Evolutionary conservation across 768 basidiomycete genomes (phyloP).

Genomic region (Tulasnella sp.): DNA sequence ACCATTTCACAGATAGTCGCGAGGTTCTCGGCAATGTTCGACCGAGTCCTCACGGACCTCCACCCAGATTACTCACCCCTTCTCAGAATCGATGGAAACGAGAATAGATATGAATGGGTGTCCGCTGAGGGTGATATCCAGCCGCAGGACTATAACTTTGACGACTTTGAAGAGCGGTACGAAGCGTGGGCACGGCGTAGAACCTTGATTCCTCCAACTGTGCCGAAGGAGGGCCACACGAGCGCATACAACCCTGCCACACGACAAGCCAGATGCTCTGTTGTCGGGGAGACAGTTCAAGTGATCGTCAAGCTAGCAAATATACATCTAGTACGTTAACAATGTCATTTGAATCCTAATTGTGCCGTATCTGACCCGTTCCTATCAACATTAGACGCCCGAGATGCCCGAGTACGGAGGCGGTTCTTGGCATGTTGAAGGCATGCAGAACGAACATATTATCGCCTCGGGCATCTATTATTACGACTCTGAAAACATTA

Average conservation of each 20-base stretch:
- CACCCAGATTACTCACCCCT: neutral
- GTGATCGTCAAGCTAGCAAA: constrained; percentile 29
- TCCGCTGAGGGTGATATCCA: neutral
- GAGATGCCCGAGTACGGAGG: constrained; percentile 39
- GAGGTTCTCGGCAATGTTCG: constrained; percentile 3
- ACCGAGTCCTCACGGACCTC: constrained; percentile 7
- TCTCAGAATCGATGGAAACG: neutral
- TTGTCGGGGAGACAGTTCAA: constrained; percentile 20
- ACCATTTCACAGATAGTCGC: neutral
- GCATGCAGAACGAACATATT: constrained; percentile 26
- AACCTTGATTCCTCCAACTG: neutral
- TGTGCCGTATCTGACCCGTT: no score
- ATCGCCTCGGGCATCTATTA: constrained; percentile 25
- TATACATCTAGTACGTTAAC: constrained; percentile 23
- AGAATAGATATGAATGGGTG: neutral
- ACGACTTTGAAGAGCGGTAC: neutral
- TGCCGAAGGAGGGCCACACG: neutral
- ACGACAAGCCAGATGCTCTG: neutral
- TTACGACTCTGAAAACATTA: constrained; percentile 27
- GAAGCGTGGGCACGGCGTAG: neutral
- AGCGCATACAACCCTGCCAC: neutral
- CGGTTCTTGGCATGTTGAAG: constrained; percentile 36
- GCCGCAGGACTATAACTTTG: neutral
- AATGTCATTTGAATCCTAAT: no score
- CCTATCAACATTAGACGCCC: no score